These are phyloP conservation scores for Arxiozyma bovina DNA, from an alignment of 1,139 yeast genomes.

Conservation along the genomic window DNA sequence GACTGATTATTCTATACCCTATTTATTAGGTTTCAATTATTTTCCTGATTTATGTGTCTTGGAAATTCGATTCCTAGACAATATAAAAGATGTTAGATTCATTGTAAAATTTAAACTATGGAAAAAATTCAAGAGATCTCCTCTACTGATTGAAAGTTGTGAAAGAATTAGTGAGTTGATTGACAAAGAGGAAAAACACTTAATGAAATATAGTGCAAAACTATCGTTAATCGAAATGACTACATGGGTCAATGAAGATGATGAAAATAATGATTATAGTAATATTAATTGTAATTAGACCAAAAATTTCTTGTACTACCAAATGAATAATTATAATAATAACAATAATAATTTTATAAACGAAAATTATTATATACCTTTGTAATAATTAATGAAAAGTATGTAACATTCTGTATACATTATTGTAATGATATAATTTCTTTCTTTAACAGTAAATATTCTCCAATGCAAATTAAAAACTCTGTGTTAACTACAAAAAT, in stretches of 20 bases:
- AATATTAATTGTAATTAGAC: too few relatives aligned
- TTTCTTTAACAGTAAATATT: background rate
- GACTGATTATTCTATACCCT: constrained; percentile 60
- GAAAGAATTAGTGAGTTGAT: constrained; percentile 54
- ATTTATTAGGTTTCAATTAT: constrained; percentile 45
- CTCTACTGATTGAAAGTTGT: constrained; percentile 68
- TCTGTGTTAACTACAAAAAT: too few relatives aligned
- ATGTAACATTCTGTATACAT: background rate
- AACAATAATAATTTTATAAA: background rate
- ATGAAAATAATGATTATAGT: constrained; percentile 17
- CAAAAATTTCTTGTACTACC: too few relatives aligned
- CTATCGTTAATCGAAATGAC: constrained; percentile 47
- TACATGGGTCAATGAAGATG: constrained; percentile 46
- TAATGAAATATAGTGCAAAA: constrained; percentile 49
- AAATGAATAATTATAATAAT: too few relatives aligned
- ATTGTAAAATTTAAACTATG: constrained; percentile 60
- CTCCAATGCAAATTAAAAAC: too few relatives aligned
- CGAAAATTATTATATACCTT: background rate
- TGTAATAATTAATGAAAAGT: background rate
- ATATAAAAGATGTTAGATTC: constrained; percentile 52
- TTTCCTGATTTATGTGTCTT: constrained; percentile 61
- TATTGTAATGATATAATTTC: background rate
- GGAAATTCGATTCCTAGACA: constrained; percentile 59
- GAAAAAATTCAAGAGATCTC: constrained; percentile 44
- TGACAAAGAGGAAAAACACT: constrained; percentile 50